Base-by-base conservation (phyloP, 805 yeast genomes). In the Wickerhamomyces rabaulensis region DNA sequence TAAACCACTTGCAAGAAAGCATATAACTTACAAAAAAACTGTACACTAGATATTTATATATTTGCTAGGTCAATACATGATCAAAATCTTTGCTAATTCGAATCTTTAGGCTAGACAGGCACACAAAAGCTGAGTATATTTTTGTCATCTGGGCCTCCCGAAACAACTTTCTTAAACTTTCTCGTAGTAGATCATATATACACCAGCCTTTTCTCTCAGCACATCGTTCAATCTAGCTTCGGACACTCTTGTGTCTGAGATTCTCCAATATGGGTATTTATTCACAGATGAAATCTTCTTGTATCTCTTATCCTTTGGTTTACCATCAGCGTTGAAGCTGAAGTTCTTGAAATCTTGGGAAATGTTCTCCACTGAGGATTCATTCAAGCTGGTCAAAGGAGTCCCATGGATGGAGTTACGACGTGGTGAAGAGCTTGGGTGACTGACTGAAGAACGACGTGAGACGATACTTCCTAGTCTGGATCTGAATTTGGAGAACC, bases 171-270 rank as follows among this genome's bases (percentile, higher is more conserved):
- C 20, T 33, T 16, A 33, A 12, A 58, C 49, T 49, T 78, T 67
- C 61, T 91, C 96, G 60, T 87, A 94, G 58, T 87, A 84, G 44
- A 92, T 67, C 85, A 92, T 78, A 64, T 92, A 92, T 2, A 80
- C 96, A n/a, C 86, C 88, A 25, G 79, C 71, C 26, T 79, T 78
- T 57, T 89, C 96, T 45, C 67, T 70, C 38, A 87, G 66, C 1
- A 91, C 86, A 15, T 82, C 80, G 0, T 68, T 64, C 3, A 68
- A 60, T 12, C 77, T 70, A 9, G 75, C 80, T 60, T 90, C 97
- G 35, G 78, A 66, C 4, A 87, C 79, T 26, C 68, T 70, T 2
- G 86, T 71, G 65, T 94, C 98, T 51, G 95, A 87, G 29, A 91
- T 79, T 52, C 87, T 75, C 98, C 98, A 92, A 57, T 73, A 86